These are phyloP conservation scores for Eucalyptus viminalis DNA, from an alignment of 345 rosid species.

Conservation along the genomic window DNA sequence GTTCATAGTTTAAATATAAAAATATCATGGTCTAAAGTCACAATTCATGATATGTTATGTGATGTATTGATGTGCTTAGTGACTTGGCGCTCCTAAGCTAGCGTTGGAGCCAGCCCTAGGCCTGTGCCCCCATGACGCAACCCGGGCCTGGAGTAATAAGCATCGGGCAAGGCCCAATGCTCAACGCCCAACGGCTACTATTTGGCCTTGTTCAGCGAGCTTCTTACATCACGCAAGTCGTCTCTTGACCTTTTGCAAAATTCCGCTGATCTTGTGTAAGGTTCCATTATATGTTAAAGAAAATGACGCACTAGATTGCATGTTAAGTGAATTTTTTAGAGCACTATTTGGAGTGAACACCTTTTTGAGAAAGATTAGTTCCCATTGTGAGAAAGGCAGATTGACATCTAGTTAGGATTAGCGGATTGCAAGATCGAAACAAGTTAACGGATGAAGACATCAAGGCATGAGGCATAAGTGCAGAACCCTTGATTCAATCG, in stretches of 20 bases:
- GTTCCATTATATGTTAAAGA: background rate
- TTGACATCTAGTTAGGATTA: background rate
- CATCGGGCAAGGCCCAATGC: too few relatives aligned
- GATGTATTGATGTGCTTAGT: too few relatives aligned
- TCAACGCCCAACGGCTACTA: rapidly evolving
- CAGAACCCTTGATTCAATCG: background rate
- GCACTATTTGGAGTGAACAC: background rate
- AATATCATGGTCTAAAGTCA: background rate
- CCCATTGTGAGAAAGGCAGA: background rate
- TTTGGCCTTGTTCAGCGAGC: too few relatives aligned
- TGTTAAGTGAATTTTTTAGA: background rate
- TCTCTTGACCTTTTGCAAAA: too few relatives aligned
- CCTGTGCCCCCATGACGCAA: rapidly evolving
- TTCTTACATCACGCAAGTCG: too few relatives aligned
- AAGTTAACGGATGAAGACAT: background rate
- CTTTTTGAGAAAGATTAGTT: background rate
- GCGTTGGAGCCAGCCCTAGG: too few relatives aligned
- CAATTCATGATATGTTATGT: background rate
- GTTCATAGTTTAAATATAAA: too few relatives aligned
- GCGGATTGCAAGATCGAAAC: background rate
- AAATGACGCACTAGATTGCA: background rate
- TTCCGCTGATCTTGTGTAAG: rapidly evolving
- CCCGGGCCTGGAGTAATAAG: too few relatives aligned
- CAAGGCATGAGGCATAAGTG: background rate
- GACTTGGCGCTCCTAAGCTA: too few relatives aligned